Evolutionary conservation across 2,329 filamentous ascomycete species (phyloP).

Genomic region (Botrytis pseudocinerea): DNA sequence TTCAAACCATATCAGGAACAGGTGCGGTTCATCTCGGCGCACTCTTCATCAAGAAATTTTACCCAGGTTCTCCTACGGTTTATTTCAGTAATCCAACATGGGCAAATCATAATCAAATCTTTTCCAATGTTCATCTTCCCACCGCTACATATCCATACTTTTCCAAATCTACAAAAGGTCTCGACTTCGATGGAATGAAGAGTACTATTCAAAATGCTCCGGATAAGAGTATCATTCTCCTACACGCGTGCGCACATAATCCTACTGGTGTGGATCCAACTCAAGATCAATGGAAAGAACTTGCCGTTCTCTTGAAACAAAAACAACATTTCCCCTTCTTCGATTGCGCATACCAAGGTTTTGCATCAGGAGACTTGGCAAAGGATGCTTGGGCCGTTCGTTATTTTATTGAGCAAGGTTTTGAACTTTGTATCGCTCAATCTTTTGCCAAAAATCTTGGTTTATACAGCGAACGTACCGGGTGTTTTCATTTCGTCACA

Average conservation of each 20-base stretch:
- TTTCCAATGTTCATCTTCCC: constrained; percentile 80
- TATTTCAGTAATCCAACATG: constrained; percentile 96
- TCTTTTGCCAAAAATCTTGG: constrained; percentile 98
- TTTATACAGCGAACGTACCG: constrained; percentile 92
- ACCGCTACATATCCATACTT: constrained; percentile 93
- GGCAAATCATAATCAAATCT: constrained; percentile 99
- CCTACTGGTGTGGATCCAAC: constrained; percentile 96
- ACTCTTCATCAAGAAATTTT: constrained; percentile 93
- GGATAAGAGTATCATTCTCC: constrained; percentile 78
- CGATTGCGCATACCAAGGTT: constrained; percentile 96
- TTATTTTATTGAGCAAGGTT: constrained; percentile 90
- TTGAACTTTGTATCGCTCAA: constrained; percentile 85
- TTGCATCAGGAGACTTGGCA: constrained; percentile 85
- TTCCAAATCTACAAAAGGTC: constrained; percentile 79
- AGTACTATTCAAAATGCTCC: constrained; percentile 68
- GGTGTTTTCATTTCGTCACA: constrained; percentile 93
- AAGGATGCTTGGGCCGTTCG: constrained; percentile 90
- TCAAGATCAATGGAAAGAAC: constrained; percentile 88
- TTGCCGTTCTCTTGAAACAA: constrained; percentile 73
- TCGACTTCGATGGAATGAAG: constrained; percentile 91
- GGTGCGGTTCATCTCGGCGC: constrained; percentile 92
- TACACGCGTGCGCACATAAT: constrained; percentile 97
- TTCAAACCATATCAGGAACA: constrained; percentile 97
- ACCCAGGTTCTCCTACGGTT: constrained; percentile 69
- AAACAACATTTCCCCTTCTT: constrained; percentile 97